Evolutionary conservation across 2,329 filamentous ascomycete species (phyloP).

Genomic region (Coleophoma crateriformis): DNA sequence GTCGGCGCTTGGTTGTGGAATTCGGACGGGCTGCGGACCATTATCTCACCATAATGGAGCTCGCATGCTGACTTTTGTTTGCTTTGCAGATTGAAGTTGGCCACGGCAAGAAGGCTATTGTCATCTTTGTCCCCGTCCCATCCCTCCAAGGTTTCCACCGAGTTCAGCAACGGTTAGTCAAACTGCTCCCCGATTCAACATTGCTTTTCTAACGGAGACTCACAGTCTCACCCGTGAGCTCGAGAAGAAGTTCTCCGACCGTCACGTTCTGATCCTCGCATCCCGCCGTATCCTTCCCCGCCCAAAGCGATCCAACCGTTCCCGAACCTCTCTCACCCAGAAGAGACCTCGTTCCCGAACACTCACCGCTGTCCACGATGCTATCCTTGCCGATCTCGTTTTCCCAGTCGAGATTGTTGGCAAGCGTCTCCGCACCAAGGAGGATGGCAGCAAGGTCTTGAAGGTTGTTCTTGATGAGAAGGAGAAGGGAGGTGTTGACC

Average conservation of each 20-base stretch:
- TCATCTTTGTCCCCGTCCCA: slow-evolving; percentile 99
- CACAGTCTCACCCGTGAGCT: slow-evolving; percentile 95
- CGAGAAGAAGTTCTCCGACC: slow-evolving; percentile 99
- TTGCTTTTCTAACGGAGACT: slow-evolving; percentile 5
- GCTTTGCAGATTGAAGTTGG: slow-evolving; percentile 93
- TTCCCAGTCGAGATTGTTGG: slow-evolving; percentile 99
- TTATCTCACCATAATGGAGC: slow-evolving; percentile 45
- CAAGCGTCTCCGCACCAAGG: slow-evolving; percentile 97
- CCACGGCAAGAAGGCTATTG: slow-evolving; percentile 99
- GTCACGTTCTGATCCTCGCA: slow-evolving; percentile 98
- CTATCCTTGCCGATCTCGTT: slow-evolving; percentile 96
- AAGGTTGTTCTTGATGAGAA: slow-evolving; percentile 99
- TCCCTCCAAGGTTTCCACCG: slow-evolving; percentile 98
- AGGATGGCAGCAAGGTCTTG: slow-evolving; percentile 96
- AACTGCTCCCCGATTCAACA: neutral
- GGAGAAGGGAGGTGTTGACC: slow-evolving; percentile 98
- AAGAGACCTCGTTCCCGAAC: slow-evolving; percentile 98
- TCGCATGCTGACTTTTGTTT: slow-evolving; percentile 68
- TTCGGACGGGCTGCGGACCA: slow-evolving; percentile 71
- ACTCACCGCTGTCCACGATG: slow-evolving; percentile 97
- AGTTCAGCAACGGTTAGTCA: slow-evolving; percentile 94
- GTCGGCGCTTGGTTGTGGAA: slow-evolving; percentile 40
- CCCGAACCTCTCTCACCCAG: slow-evolving; percentile 93
- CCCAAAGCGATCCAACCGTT: slow-evolving; percentile 96
- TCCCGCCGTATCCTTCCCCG: slow-evolving; percentile 98